Conservation (phyloP, 106 monocot genomes). For the Phalaenopsis equestris region DNA sequence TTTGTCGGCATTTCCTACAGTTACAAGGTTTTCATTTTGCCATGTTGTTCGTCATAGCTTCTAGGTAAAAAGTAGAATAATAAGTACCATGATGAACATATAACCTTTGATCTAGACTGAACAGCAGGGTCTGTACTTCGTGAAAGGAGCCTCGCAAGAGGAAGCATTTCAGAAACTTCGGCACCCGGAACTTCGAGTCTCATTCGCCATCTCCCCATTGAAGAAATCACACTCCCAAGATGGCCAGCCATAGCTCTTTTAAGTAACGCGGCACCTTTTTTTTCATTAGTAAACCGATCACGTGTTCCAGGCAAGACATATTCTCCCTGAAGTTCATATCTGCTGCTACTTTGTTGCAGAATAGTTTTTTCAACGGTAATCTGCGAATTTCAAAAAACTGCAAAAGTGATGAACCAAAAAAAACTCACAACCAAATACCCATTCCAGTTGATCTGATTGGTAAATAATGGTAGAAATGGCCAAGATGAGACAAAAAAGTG, state of each 20-base stretch:
- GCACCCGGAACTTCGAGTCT: constrained; percentile 93
- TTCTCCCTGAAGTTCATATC: constrained; percentile 97
- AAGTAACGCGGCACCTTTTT: constrained; percentile 43
- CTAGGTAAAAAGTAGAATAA: not conserved
- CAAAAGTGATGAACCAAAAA: not conserved
- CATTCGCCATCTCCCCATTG: constrained; percentile 95
- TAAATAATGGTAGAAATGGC: not conserved
- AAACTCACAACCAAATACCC: not conserved
- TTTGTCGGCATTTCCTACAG: not conserved
- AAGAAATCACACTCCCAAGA: constrained; percentile 79
- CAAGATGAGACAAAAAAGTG: not conserved
- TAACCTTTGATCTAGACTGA: constrained; percentile 86
- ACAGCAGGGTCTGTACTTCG: constrained; percentile 97
- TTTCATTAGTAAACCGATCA: constrained; percentile 55
- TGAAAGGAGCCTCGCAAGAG: constrained; percentile 89
- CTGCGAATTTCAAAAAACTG: constrained; percentile 23
- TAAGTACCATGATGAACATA: not conserved
- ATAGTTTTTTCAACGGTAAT: constrained; percentile 93
- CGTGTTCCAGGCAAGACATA: constrained; percentile 94
- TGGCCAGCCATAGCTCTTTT: constrained; percentile 78
- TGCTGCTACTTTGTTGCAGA: constrained; percentile 84
- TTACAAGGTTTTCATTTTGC: not conserved
- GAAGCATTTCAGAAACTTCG: constrained; percentile 99
- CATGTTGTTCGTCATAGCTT: not conserved
- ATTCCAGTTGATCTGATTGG: not conserved